Base-by-base conservation (phyloP, 1,139 yeast genomes). In the Sugiyamaella castrensis region DNA sequence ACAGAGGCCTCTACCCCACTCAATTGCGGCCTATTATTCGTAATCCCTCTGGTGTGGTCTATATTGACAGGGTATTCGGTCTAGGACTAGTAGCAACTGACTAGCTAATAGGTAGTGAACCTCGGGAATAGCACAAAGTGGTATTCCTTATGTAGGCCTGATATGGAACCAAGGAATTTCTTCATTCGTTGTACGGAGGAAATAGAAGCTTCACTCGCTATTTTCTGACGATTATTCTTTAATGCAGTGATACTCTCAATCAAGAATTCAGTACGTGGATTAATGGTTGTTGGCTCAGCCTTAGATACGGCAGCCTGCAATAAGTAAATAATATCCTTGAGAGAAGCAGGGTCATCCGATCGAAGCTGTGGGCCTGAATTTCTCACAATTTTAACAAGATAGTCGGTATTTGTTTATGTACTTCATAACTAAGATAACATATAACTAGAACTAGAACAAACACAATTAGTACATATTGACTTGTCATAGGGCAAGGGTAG, bases 281-380 rank as follows among this genome's bases (percentile, higher is more conserved):
- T 76, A 31, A 75, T 65, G 24, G 75, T 68, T 1, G 70, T 64
- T n/a, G 71, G 67, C 2, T 67, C 61, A 10, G 65, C 60, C 40
- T 68, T 68, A 6, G 73, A 65, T 3, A 75, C 74, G 11, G 74
- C 71, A 37, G 72, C 73, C 52, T 84, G 81, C 48, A 88, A 68
- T 31, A 71, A 70, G 2, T 78, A 53, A 8, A 91, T 81, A 48
- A 92, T 89, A 43, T 87, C 94, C 60, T 84, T 89, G 48, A 94
- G 73, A 0, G 97, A 84, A 7, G 79, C 69, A 1, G 98, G 95
- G 65, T 92, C 98, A 63, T 94, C 98, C 2, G 87, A 71, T 60
- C 98, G 79, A 68, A 94, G 79, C 62, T 87, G 89, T 13, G 83
- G 78, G 39, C 98, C 99, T 5, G 91, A 80, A 36, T 80, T 81